phyloP scores from a whole-genome alignment of 345 rosid species.

The Cardamine resedifolia region DNA sequence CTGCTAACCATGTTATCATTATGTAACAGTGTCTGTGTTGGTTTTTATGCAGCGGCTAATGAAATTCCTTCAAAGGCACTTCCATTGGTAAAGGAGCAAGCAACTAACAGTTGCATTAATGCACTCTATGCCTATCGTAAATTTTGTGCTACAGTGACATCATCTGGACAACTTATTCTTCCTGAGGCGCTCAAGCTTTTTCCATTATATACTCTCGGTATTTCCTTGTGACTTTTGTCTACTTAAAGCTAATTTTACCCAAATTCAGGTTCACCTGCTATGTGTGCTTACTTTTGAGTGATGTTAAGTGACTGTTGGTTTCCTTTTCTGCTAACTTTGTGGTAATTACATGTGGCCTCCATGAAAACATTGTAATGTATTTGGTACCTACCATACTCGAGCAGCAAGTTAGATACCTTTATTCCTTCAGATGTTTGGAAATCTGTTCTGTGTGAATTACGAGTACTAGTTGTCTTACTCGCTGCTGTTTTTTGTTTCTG shows the following conservation, averaged over 20 bases:
- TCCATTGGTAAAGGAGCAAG: conserved; percentile 64
- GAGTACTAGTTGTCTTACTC: not conserved
- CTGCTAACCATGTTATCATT: conserved; percentile 12
- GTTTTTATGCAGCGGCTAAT: conserved; percentile 56
- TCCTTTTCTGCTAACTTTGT: not conserved
- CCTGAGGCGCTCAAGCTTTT: conserved; percentile 98
- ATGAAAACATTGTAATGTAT: not conserved
- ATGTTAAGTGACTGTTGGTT: conserved; percentile 4
- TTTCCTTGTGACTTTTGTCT: conserved; percentile 18
- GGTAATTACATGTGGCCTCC: conserved; percentile 1
- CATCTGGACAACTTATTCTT: conserved; percentile 94
- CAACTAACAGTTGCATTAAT: conserved; percentile 69
- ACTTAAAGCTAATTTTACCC: conserved; percentile 6
- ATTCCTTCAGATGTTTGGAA: not conserved
- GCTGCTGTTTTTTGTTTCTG: not conserved
- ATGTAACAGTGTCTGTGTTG: conserved; percentile 5
- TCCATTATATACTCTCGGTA: conserved; percentile 94
- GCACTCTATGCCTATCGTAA: conserved; percentile 86
- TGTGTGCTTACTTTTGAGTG: not conserved
- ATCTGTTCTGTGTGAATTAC: not conserved
- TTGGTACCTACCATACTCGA: not conserved
- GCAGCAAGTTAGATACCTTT: conserved; percentile 6
- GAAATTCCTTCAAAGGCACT: conserved; percentile 75
- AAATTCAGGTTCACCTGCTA: not conserved
- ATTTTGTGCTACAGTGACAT: conserved; percentile 94